Evolutionary conservation across 345 rosid genomes (phyloP).

Genomic region (Acer negundo): DNA sequence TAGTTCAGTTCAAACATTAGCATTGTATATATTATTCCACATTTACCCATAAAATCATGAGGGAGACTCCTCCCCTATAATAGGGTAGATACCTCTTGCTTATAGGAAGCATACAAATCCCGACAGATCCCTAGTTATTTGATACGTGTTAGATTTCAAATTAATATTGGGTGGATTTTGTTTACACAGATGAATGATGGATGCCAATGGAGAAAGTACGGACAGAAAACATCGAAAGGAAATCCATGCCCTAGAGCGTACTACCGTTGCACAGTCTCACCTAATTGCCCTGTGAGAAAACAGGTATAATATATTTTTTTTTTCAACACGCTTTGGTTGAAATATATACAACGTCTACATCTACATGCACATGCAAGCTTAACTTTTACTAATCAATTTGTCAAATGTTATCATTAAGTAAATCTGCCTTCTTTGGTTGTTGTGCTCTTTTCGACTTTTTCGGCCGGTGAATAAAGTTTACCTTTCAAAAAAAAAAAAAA

Average conservation of each 20-base stretch:
- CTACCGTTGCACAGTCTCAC: slow-evolving; percentile 32
- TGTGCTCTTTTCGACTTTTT: no score
- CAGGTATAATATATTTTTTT: slow-evolving; percentile 16
- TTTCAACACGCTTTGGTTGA: neutral
- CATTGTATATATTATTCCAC: no score
- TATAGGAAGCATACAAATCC: no score
- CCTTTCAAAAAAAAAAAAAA: no score
- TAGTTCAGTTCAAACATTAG: no score
- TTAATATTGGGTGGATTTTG: neutral
- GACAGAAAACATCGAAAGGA: slow-evolving; percentile 34
- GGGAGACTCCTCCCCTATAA: no score
- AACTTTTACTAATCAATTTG: neutral
- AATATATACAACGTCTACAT: neutral
- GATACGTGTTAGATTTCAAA: no score
- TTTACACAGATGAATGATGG: slow-evolving; percentile 30
- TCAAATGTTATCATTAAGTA: neutral
- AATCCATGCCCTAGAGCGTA: slow-evolving; percentile 35
- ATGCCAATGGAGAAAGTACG: slow-evolving; percentile 42
- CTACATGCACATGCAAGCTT: neutral
- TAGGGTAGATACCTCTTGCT: no score
- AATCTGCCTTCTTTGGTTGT: no score
- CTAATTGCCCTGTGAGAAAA: slow-evolving; percentile 35
- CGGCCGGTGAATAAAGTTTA: no score
- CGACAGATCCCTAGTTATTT: no score
- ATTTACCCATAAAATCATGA: no score